These are phyloP conservation scores for Leptosphaerulina australis DNA, from an alignment of 2,329 filamentous ascomycete genomes.

Conservation along the genomic window DNA sequence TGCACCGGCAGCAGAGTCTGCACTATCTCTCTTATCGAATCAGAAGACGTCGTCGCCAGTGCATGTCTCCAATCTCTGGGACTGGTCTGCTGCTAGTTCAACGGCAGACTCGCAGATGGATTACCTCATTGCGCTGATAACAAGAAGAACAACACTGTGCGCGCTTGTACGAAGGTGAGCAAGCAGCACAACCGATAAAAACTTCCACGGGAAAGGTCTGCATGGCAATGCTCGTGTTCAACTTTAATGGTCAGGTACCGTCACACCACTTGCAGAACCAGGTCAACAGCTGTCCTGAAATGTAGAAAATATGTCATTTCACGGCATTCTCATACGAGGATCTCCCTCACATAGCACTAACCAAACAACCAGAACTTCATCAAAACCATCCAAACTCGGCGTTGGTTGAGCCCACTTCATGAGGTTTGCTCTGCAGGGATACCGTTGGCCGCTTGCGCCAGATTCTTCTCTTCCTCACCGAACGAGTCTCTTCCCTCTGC, in stretches of 20 bases:
- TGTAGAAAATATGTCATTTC: slow-evolving; percentile 16
- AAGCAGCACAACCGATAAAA: background rate
- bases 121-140: slow-evolving; percentile 5
- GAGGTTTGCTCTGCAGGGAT: slow-evolving; percentile 35
- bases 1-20: slow-evolving; percentile 17
- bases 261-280: slow-evolving; percentile 12
- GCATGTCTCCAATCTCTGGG: slow-evolving; percentile 9
- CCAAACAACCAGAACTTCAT: slow-evolving; percentile 6
- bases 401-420: slow-evolving; percentile 6
- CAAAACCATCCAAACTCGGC: slow-evolving; percentile 7
- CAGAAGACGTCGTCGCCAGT: slow-evolving; percentile 1
- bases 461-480: slow-evolving; percentile 44
- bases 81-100: slow-evolving; percentile 12
- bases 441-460: slow-evolving; percentile 44
- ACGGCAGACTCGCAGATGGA: slow-evolving; percentile 9
- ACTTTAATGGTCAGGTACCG: slow-evolving; percentile 10
- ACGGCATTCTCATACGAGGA: slow-evolving; percentile 10
- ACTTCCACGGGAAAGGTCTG: slow-evolving; percentile 9
- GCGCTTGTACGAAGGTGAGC: slow-evolving; percentile 1
- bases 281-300: slow-evolving; percentile 2
- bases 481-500: slow-evolving; percentile 55
- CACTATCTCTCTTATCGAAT: slow-evolving; percentile 16
- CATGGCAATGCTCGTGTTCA: slow-evolving; percentile 9
- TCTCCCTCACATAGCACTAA: slow-evolving; percentile 17
- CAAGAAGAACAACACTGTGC: background rate